A percentile compares a stretch with the other conserved stretches of the same genome.
Evolutionary conservation across 2,329 filamentous ascomycete genomes (phyloP).

Genomic region (Pyrenochaeta sp.): DNA sequence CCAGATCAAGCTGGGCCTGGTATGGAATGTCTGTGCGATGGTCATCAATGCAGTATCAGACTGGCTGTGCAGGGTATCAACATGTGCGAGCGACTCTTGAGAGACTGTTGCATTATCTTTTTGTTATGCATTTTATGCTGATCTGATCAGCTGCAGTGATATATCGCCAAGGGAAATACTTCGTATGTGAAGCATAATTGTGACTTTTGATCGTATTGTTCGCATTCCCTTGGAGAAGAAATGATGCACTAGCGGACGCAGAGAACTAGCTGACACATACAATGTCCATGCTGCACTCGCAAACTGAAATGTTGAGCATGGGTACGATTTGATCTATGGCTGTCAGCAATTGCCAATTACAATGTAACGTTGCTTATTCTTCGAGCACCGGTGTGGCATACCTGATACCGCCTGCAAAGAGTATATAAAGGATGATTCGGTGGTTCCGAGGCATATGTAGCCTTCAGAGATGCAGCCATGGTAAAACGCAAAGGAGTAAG

Average conservation of each 20-base stretch:
- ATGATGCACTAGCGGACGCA: constrained; percentile 30
- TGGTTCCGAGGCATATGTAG: constrained; percentile 38
- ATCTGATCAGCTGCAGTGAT: not conserved
- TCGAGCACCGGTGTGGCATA: constrained; percentile 24
- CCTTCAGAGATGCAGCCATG: constrained; percentile 36
- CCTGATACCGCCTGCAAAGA: constrained; percentile 36
- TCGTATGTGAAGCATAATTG: constrained; percentile 3
- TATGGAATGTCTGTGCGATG: not conserved
- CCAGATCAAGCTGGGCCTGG: too few species aligned
- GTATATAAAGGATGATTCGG: constrained; percentile 34
- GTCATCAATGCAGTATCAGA: not conserved
- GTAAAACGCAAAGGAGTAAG: constrained; percentile 32
- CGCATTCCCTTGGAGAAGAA: constrained; percentile 26
- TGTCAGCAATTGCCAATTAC: constrained; percentile 3
- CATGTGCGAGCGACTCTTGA: not conserved
- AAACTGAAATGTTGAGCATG: constrained; percentile 32
- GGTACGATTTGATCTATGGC: constrained; percentile 27
- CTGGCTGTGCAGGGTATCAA: not conserved
- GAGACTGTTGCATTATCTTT: not conserved
- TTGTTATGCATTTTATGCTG: not conserved
- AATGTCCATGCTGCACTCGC: constrained; percentile 42
- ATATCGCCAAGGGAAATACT: constrained; percentile 3
- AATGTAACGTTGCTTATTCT: too few species aligned
- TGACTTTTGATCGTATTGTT: not conserved
- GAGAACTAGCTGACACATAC: constrained; percentile 39